A percentile compares a stretch with the other conserved stretches of the same genome.
Evolutionary conservation across 1,139 yeast species (phyloP).

Genomic region (Pichia sp.): DNA sequence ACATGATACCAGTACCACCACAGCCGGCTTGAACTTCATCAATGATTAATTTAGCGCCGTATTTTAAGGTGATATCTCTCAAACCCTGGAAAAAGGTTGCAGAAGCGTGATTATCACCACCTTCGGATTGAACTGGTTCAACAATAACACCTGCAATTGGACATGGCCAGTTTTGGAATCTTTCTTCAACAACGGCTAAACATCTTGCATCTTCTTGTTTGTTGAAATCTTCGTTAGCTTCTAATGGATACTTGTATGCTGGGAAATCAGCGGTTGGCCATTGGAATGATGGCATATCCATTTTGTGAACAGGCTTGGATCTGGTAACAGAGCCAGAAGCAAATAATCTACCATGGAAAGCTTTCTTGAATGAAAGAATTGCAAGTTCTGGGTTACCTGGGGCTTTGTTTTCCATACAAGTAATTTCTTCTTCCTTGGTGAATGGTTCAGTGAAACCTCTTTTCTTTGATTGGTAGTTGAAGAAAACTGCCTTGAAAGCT

Average conservation of each 20-base stretch:
- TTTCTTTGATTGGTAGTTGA: constrained; percentile 58
- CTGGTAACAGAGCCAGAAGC: constrained; percentile 74
- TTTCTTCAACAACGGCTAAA: constrained; percentile 46
- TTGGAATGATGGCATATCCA: constrained; percentile 75
- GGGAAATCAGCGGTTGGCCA: constrained; percentile 90
- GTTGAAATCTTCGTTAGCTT: constrained; percentile 45
- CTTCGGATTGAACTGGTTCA: constrained; percentile 82
- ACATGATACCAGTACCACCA: constrained; percentile 75
- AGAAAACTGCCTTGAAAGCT: constrained; percentile 78
- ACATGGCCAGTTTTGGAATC: constrained; percentile 46
- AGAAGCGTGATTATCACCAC: constrained; percentile 83
- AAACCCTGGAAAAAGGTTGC: constrained; percentile 69
- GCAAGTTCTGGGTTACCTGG: constrained; percentile 77
- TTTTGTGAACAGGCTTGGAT: constrained; percentile 76
- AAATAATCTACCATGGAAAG: constrained; percentile 79
- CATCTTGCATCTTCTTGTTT: constrained; percentile 61
- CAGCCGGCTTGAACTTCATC: constrained; percentile 89
- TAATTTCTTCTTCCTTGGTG: constrained; percentile 47
- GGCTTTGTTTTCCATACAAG: constrained; percentile 58
- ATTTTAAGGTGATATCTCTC: constrained; percentile 59
- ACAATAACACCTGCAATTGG: constrained; percentile 73
- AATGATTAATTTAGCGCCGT: constrained; percentile 62
- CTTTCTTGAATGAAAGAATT: constrained; percentile 61
- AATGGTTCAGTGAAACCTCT: constrained; percentile 46
- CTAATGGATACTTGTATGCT: constrained; percentile 63